These are phyloP conservation scores for Colletotrichum euphorbiae DNA, from an alignment of 2,329 filamentous ascomycete species.

Conservation along the genomic window DNA sequence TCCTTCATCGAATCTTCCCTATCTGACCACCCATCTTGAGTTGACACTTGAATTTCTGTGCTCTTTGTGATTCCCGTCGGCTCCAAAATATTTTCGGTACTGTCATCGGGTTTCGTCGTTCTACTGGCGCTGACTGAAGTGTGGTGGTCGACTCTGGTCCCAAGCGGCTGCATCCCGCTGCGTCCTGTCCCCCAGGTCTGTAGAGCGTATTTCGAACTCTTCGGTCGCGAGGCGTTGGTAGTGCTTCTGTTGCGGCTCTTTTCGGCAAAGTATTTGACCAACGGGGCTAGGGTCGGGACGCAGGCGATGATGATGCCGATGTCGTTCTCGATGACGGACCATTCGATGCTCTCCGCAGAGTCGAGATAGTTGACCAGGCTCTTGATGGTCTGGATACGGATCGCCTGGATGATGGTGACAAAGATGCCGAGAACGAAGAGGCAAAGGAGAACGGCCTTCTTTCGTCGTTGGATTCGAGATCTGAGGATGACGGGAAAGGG, in stretches of 20 bases:
- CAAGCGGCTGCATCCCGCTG: constrained; percentile 41
- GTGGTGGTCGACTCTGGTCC: constrained; percentile 10
- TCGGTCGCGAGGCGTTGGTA: neutral
- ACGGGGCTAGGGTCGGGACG: constrained; percentile 56
- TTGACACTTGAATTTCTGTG: neutral
- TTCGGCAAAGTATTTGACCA: constrained; percentile 52
- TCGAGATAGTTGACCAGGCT: constrained; percentile 58
- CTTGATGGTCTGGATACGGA: constrained; percentile 62
- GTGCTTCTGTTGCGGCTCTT: constrained; percentile 42
- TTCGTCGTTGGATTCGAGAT: constrained; percentile 51
- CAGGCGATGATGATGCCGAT: constrained; percentile 57
- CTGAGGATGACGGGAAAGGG: constrained; percentile 55
- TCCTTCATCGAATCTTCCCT: neutral
- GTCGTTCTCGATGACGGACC: constrained; percentile 59
- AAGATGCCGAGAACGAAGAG: constrained; percentile 63
- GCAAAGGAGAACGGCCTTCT: constrained; percentile 55
- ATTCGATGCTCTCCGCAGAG: constrained; percentile 55
- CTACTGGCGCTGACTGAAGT: neutral
- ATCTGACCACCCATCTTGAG: constrained; percentile 1
- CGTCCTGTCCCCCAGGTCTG: constrained; percentile 43
- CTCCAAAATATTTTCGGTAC: constrained; percentile 28
- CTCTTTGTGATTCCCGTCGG: neutral
- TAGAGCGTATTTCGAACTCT: constrained; percentile 43
- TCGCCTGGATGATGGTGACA: constrained; percentile 62
- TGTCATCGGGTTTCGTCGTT: constrained; percentile 24